Base-by-base conservation (phyloP, 139 green algal species). In the Astrephomene gubernaculifera region DNA sequence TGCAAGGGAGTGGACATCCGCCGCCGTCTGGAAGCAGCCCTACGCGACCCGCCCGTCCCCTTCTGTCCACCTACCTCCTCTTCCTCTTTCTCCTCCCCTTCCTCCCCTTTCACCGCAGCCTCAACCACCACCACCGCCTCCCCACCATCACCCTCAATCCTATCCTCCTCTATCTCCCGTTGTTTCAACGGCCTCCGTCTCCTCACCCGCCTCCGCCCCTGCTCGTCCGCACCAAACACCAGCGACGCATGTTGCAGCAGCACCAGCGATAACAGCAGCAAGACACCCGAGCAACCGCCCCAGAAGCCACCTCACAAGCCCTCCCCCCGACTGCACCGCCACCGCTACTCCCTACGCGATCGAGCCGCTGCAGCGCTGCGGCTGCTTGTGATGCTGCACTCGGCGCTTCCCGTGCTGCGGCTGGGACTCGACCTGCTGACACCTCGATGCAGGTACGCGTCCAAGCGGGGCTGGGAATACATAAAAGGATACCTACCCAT, bases 301-400 rank as follows among this genome's bases (percentile, higher is more conserved):
- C n/a, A n/a, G n/a, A n/a, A n/a, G n/a, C n/a, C n/a, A n/a, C n/a
- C n/a, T n/a, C n/a, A n/a, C n/a, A n/a, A n/a, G n/a, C n/a, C n/a
- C n/a, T n/a, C n/a, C n/a, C n/a, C n/a, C n/a, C n/a, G n/a, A n/a
- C n/a, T n/a, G n/a, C n/a, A n/a, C 29, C 29, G 35, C 43, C 3
- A n/a, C 29, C 43, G 71, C 25, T 41, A 44, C 35, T 1, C 45
- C 49, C 49, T 45, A 0, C 60, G 76, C 6, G 79, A 85, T 64
- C 79, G 79, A 21, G 33, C 12, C 1, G 79, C 63, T 8, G 63
- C 63, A 22, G 43, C 35, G 60, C 4, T 85, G 44, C 79, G 79
- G 9, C 64, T 85, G 33, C 4, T 53, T 27, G n/a, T 85, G 33
- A 44, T 75, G 8, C 12, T 85, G 1, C 79, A 85, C 64, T 39